phyloP scores from a whole-genome alignment of 805 yeast species.

The Lipomyces mesembrius region DNA sequence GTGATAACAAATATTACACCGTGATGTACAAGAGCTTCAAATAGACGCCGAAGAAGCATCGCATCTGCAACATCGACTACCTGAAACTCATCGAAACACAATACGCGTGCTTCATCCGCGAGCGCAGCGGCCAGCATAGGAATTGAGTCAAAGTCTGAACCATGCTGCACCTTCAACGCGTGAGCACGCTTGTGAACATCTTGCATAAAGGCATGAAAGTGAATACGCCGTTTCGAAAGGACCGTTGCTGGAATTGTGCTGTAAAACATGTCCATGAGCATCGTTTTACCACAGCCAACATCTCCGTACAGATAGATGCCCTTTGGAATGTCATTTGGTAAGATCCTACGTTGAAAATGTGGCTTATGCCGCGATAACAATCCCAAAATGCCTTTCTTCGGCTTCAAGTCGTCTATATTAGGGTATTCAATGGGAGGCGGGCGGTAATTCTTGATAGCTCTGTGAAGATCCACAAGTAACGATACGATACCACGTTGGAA shows the following conservation, averaged over 20 bases:
- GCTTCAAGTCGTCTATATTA: slow-evolving; percentile 55
- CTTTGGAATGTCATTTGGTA: slow-evolving; percentile 51
- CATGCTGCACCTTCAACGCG: slow-evolving; percentile 66
- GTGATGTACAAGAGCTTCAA: slow-evolving; percentile 62
- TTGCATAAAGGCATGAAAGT: slow-evolving; percentile 98
- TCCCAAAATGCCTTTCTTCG: slow-evolving; percentile 50
- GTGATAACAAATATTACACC: slow-evolving; percentile 92
- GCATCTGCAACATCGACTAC: slow-evolving; percentile 99
- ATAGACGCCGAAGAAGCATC: slow-evolving; percentile 82
- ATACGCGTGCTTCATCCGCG: slow-evolving; percentile 71
- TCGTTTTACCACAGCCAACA: slow-evolving; percentile 98
- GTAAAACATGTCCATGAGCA: slow-evolving; percentile 96
- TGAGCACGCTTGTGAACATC: slow-evolving; percentile 85
- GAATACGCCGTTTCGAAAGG: slow-evolving; percentile 78
- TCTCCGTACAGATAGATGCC: slow-evolving; percentile 96
- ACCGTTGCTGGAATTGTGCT: slow-evolving; percentile 72
- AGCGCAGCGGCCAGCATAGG: slow-evolving; percentile 84
- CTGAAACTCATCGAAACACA: slow-evolving; percentile 97
- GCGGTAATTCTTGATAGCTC: slow-evolving; percentile 55
- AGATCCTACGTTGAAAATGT: slow-evolving; percentile 11
- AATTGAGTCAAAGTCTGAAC: slow-evolving; percentile 77
- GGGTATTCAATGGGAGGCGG: slow-evolving; percentile 69
- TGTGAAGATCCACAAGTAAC: slow-evolving; percentile 63
- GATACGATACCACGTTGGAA: slow-evolving; percentile 77
- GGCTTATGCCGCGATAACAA: slow-evolving; percentile 24